phyloP scores from a whole-genome alignment of 306 rosid species.

The Acacia confusa region DNA sequence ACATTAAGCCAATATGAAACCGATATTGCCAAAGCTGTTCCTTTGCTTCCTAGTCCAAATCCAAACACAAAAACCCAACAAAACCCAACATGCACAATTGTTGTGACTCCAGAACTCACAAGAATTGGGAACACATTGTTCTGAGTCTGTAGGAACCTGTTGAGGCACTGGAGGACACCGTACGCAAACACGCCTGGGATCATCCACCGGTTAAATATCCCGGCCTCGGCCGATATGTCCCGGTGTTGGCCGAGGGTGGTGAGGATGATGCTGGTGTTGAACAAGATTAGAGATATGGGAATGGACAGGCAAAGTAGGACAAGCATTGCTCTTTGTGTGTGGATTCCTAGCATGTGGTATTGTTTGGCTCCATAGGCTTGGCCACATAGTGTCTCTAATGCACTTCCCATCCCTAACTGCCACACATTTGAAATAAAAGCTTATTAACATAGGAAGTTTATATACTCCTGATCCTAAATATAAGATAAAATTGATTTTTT shows the following conservation, averaged over 20 bases:
- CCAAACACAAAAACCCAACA: slow-evolving; percentile 55
- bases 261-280: slow-evolving; percentile 46
- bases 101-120: slow-evolving; percentile 49
- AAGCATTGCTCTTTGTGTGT: slow-evolving; percentile 57
- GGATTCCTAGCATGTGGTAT: slow-evolving; percentile 56
- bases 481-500: no score
- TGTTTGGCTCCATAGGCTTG: slow-evolving; percentile 63
- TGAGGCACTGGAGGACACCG: slow-evolving; percentile 53
- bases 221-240: slow-evolving; percentile 49
- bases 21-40: slow-evolving; percentile 56
- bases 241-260: slow-evolving; percentile 44
- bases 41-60: slow-evolving; percentile 45
- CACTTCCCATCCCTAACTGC: slow-evolving; percentile 66
- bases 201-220: slow-evolving; percentile 47
- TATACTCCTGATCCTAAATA: no score
- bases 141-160: slow-evolving; percentile 59
- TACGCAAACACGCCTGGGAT: slow-evolving; percentile 52
- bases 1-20: slow-evolving; percentile 56
- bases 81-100: slow-evolving; percentile 43
- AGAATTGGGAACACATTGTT: slow-evolving; percentile 62
- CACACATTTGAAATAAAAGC: neutral
- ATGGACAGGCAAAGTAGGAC: slow-evolving; percentile 40
- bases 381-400: slow-evolving; percentile 60
- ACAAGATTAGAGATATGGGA: slow-evolving; percentile 49
- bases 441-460: neutral